Evolutionary conservation across 2,329 filamentous ascomycete genomes (phyloP).

Genomic region (Penicillium corylophilum): DNA sequence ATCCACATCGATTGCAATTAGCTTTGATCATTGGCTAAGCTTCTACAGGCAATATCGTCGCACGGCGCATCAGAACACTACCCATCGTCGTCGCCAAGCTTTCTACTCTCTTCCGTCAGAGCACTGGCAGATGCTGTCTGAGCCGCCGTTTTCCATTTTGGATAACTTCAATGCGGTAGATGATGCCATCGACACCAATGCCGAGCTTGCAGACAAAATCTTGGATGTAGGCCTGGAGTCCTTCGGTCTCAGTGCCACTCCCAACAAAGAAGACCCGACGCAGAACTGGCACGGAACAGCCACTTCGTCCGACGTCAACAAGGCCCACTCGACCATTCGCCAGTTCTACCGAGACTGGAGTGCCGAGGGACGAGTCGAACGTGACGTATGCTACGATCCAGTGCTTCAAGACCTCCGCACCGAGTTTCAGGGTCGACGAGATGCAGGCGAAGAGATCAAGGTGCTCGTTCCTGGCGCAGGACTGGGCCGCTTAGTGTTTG

Average conservation of each 20-base stretch:
- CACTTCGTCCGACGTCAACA: conserved; percentile 75
- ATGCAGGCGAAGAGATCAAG: conserved; percentile 49
- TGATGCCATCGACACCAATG: conserved; percentile 84
- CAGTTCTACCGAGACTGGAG: conserved; percentile 98
- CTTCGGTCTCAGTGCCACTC: conserved; percentile 56
- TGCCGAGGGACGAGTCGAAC: conserved; percentile 69
- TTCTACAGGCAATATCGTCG: conserved; percentile 73
- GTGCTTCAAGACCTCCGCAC: conserved; percentile 64
- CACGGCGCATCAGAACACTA: conserved; percentile 83
- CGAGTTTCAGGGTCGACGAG: conserved; percentile 40
- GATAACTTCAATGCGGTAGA: conserved; percentile 77
- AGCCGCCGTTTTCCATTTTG: conserved; percentile 78
- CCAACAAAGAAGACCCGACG: conserved; percentile 41
- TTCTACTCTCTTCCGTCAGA: conserved; percentile 86
- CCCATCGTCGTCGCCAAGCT: conserved; percentile 82
- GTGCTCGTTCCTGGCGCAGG: conserved; percentile 90
- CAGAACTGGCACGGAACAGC: conserved; percentile 69
- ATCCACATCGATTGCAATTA: not conserved
- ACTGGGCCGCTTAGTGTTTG: conserved; percentile 83
- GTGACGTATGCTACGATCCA: conserved; percentile 73
- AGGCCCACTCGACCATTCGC: conserved; percentile 85
- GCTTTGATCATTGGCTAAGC: conserved; percentile 1
- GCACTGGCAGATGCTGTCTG: conserved; percentile 80
- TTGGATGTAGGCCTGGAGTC: conserved; percentile 66
- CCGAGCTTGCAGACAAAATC: conserved; percentile 76